These are phyloP conservation scores for Claviceps humidiphila DNA, from an alignment of 2,329 filamentous ascomycete genomes.

Conservation along the genomic window DNA sequence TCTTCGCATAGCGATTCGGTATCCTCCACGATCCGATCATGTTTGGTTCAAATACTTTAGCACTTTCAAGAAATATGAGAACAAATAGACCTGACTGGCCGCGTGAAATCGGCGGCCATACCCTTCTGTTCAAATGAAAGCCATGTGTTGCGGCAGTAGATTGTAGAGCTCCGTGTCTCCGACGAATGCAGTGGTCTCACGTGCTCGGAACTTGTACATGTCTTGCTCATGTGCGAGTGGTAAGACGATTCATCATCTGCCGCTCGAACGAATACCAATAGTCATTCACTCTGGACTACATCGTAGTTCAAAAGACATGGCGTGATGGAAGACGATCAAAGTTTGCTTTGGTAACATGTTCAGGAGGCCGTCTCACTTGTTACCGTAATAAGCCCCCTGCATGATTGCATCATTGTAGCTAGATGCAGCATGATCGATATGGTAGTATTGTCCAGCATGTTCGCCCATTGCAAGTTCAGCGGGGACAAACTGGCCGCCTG, in stretches of 20 bases:
- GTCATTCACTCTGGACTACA: background rate
- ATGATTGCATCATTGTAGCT: conserved; percentile 24
- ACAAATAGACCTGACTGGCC: conserved; percentile 2
- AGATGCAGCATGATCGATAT: conserved; percentile 20
- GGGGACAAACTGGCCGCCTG: conserved; percentile 8
- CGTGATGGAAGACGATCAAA: background rate
- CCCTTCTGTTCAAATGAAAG: background rate
- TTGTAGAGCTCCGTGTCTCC: background rate
- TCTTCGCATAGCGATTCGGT: conserved; percentile 22
- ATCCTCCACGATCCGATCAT: conserved; percentile 28
- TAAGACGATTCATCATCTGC: background rate
- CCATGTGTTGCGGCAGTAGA: background rate
- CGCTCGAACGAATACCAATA: background rate
- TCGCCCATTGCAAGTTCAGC: conserved; percentile 5
- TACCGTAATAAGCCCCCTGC: conserved; percentile 19
- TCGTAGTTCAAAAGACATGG: background rate
- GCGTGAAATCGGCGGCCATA: background rate
- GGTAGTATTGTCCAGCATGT: conserved; percentile 13
- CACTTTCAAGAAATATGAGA: background rate
- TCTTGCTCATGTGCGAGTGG: background rate
- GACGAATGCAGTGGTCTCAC: background rate
- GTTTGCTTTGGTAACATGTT: background rate
- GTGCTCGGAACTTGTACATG: background rate
- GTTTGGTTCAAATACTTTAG: conserved; percentile 1
- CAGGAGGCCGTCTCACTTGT: conserved; percentile 9